Conservation (phyloP, 2,329 filamentous ascomycete genomes). For the Teratosphaeriaceae sp. region DNA sequence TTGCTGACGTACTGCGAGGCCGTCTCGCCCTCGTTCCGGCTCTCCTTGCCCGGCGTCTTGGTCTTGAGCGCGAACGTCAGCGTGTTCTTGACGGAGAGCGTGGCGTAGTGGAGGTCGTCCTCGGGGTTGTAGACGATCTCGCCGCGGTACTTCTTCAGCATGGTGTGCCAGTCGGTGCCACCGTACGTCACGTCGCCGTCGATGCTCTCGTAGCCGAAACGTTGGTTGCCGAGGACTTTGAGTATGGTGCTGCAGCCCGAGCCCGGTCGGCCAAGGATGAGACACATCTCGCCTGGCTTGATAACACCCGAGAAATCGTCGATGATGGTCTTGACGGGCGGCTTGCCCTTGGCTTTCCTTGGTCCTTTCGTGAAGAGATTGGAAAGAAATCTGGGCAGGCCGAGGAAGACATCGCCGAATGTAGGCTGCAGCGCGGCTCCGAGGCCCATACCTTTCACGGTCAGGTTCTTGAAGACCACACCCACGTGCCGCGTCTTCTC, state of each 20-base stretch:
- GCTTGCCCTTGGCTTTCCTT: constrained; percentile 38
- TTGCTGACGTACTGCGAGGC: constrained; percentile 5
- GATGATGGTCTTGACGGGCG: constrained; percentile 57
- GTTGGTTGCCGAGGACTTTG: constrained; percentile 52
- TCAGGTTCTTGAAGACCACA: constrained; percentile 58
- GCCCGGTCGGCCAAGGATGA: constrained; percentile 72
- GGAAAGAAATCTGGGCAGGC: constrained; percentile 48
- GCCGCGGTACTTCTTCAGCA: constrained; percentile 65
- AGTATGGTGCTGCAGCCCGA: constrained; percentile 43
- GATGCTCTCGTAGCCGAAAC: constrained; percentile 52
- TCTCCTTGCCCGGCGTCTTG: constrained; percentile 68
- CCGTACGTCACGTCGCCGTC: constrained; percentile 65
- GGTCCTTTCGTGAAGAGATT: constrained; percentile 44
- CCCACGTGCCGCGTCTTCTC: constrained; percentile 63
- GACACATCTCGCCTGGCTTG: constrained; percentile 76
- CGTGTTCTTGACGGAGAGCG: constrained; percentile 80
- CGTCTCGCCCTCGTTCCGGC: constrained; percentile 49
- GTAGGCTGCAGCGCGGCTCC: constrained; percentile 57
- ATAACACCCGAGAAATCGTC: constrained; percentile 55
- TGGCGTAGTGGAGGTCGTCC: constrained; percentile 79
- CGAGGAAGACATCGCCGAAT: constrained; percentile 53
- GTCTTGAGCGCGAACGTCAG: constrained; percentile 77
- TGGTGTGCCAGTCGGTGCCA: constrained; percentile 57
- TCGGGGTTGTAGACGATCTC: constrained; percentile 65
- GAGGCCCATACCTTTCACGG: constrained; percentile 53